A percentile compares a stretch with the other conserved stretches of the same genome.
These are phyloP conservation scores for Eucalyptus polybractea DNA, from an alignment of 345 rosid species.

Conservation along the genomic window DNA sequence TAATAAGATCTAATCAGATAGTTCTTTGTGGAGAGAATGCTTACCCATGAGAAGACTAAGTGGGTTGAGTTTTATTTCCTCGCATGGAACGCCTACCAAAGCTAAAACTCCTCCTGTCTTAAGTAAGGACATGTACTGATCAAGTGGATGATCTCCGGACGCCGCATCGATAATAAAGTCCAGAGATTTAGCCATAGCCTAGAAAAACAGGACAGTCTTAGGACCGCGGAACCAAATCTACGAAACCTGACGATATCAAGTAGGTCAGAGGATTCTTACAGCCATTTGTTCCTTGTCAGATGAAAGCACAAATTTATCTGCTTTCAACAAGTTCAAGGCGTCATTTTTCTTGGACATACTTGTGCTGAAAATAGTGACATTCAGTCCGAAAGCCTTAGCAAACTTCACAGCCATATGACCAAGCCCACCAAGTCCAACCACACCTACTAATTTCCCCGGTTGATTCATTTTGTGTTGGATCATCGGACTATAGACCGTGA, in stretches of 20 bases:
- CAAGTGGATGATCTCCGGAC: conserved; percentile 73
- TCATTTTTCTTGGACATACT: conserved; percentile 20
- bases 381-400: conserved; percentile 29
- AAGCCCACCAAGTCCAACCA: conserved; percentile 34
- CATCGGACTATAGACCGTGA: conserved; percentile 28
- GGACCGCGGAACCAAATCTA: neutral
- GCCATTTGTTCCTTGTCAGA: conserved; percentile 44
- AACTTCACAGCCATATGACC: conserved; percentile 41
- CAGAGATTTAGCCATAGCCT: conserved; percentile 45
- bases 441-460: conserved; percentile 22
- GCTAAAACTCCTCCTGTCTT: conserved; percentile 15
- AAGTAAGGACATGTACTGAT: conserved; percentile 53
- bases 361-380: conserved; percentile 29
- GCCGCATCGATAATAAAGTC: conserved; percentile 79
- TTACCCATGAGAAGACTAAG: conserved; percentile 7
- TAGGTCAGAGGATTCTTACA: conserved; percentile 11
- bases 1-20: neutral
- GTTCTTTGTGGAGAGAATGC: neutral
- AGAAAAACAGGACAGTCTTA: neutral
- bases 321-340: conserved; percentile 17
- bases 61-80: conserved; percentile 16
- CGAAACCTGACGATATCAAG: neutral
- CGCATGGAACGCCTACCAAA: conserved; percentile 14
- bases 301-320: conserved; percentile 17
- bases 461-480: conserved; percentile 24